A percentile compares a stretch with the other conserved stretches of the same genome.
Conservation (phyloP, 2,329 filamentous ascomycete genomes). For the Xylariaceae sp. region DNA sequence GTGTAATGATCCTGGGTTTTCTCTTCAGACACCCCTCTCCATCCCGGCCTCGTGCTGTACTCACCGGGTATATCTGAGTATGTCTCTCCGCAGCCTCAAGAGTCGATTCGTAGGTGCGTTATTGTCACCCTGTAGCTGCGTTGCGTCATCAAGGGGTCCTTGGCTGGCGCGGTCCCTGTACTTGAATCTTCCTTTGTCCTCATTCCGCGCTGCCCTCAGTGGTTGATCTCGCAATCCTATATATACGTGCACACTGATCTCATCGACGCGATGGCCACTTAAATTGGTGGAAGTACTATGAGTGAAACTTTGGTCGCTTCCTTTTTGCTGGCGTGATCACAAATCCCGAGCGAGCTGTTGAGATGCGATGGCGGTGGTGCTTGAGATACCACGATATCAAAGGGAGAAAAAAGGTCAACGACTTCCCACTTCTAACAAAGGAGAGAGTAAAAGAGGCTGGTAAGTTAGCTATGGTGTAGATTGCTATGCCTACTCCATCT, state of each 20-base stretch:
- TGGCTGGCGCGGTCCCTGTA: too few relatives aligned
- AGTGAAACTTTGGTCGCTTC: constrained; percentile 6
- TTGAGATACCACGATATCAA: constrained; percentile 6
- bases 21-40: too few relatives aligned
- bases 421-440: constrained; percentile 10
- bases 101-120: too few relatives aligned
- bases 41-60: too few relatives aligned
- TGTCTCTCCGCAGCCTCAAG: too few relatives aligned
- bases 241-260: neutral
- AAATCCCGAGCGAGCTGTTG: neutral
- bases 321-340: neutral
- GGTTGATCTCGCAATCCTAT: constrained; percentile 3
- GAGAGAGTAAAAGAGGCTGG: constrained; percentile 3
- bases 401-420: constrained; percentile 10
- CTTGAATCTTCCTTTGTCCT: neutral
- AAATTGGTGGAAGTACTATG: constrained; percentile 6
- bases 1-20: too few relatives aligned
- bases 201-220: constrained; percentile 3
- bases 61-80: too few relatives aligned
- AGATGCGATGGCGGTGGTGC: neutral
- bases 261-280: neutral
- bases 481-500: constrained; percentile 16
- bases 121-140: too few relatives aligned
- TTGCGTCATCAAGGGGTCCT: too few relatives aligned
- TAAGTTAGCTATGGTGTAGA: neutral